Conservation (phyloP, 108 stramenopile genomes). For the Asterionellopsis glacialis region DNA sequence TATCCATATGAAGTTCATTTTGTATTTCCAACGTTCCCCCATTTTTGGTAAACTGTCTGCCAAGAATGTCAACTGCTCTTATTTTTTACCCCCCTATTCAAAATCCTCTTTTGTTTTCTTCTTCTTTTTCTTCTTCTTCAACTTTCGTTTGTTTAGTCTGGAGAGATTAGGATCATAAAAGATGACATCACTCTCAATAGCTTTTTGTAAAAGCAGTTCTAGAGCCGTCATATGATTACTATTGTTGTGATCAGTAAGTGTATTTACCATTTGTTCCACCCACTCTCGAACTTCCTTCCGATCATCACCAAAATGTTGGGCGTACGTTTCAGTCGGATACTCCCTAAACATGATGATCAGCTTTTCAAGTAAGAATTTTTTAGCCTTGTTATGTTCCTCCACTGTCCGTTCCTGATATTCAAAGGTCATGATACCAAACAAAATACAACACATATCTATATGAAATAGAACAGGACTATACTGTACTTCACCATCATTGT, state of each 20-base stretch:
- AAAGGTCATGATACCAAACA: constrained; percentile 39
- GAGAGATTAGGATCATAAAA: constrained; percentile 38
- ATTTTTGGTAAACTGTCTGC: too few relatives aligned
- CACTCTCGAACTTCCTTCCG: constrained; percentile 32
- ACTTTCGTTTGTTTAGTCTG: too few relatives aligned
- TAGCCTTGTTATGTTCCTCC: constrained; percentile 7
- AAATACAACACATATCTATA: constrained; percentile 51
- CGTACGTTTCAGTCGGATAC: constrained; percentile 38
- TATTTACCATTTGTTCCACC: constrained; percentile 28
- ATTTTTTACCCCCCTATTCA: too few relatives aligned
- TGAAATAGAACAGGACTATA: constrained; percentile 63
- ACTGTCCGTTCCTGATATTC: constrained; percentile 16
- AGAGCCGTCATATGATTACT: not conserved
- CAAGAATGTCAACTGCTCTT: too few relatives aligned
- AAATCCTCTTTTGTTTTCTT: too few relatives aligned
- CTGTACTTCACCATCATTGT: constrained; percentile 63
- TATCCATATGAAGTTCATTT: too few relatives aligned
- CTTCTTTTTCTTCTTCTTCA: too few relatives aligned
- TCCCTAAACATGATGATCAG: constrained; percentile 39
- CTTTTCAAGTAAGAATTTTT: constrained; percentile 19
- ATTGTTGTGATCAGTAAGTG: not conserved
- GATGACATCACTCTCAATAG: constrained; percentile 32
- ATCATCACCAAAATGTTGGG: constrained; percentile 34
- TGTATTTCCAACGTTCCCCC: too few relatives aligned
- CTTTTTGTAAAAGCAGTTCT: constrained; percentile 5